phyloP scores from a whole-genome alignment of 139 green algal genomes.

The Closterium sp. region DNA sequence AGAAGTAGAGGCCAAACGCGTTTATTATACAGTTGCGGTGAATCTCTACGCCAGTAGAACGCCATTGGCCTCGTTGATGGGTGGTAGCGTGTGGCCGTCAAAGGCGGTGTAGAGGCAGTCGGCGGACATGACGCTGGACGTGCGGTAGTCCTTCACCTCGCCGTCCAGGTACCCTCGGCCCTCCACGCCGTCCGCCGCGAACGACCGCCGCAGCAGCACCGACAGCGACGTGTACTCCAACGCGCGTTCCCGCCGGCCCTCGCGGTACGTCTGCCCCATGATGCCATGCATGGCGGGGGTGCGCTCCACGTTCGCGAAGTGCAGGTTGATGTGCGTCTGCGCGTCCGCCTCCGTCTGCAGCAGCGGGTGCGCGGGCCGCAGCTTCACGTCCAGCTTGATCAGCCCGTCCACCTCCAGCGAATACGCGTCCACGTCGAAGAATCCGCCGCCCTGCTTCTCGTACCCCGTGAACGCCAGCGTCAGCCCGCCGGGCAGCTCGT shows the following conservation, averaged over 20 bases:
- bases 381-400: not conserved
- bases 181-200: not conserved
- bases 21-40: too few relatives aligned
- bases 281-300: slow-evolving; percentile 34
- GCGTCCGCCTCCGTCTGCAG: slow-evolving; percentile 24
- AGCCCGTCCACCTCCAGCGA: too few relatives aligned
- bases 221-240: not conserved
- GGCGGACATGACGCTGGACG: not conserved
- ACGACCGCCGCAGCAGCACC: not conserved
- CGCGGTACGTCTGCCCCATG: slow-evolving; percentile 44
- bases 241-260: not conserved
- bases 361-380: slow-evolving; percentile 15
- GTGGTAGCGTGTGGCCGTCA: not conserved
- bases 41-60: too few relatives aligned
- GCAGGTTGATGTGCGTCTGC: slow-evolving; percentile 29
- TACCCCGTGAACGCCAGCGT: too few relatives aligned
- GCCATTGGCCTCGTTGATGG: too few relatives aligned
- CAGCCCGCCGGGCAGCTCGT: too few relatives aligned
- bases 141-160: not conserved
- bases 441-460: too few relatives aligned
- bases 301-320: slow-evolving; percentile 9
- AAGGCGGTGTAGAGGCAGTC: not conserved
- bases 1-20: too few relatives aligned
- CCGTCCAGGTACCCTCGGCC: not conserved
- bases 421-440: too few relatives aligned